Evolutionary conservation across 768 basidiomycete species (phyloP).

Genomic region (Tulasnella sp.): DNA sequence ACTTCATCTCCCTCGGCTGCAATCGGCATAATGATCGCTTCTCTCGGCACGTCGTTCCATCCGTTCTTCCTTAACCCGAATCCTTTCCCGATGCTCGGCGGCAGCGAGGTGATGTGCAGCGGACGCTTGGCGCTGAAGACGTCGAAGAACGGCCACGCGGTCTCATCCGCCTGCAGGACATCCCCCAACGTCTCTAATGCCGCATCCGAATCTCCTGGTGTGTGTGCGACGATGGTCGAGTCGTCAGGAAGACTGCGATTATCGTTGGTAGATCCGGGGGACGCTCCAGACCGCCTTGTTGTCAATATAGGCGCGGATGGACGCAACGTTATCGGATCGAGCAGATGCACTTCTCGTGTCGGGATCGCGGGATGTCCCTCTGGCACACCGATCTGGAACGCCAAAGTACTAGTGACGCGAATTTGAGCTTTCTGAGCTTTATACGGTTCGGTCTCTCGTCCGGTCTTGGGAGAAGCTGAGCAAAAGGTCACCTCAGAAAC

Average conservation of each 20-base stretch:
- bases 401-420: slow-evolving; percentile 34
- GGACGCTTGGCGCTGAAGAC: slow-evolving; percentile 23
- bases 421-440: neutral
- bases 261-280: slow-evolving; percentile 10
- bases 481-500: neutral
- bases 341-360: neutral
- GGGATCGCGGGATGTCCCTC: slow-evolving; percentile 36
- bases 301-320: neutral
- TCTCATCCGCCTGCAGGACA: neutral
- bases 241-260: slow-evolving; percentile 20
- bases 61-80: slow-evolving; percentile 30
- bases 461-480: neutral
- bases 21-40: slow-evolving; percentile 41
- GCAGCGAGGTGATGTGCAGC: slow-evolving; percentile 20
- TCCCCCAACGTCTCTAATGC: neutral
- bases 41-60: slow-evolving; percentile 39
- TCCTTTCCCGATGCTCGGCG: slow-evolving; percentile 17
- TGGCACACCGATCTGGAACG: slow-evolving; percentile 37
- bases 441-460: neutral
- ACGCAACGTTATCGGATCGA: slow-evolving; percentile 25
- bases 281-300: neutral
- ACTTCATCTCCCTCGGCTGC: slow-evolving; percentile 35
- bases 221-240: slow-evolving; percentile 28
- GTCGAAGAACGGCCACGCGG: slow-evolving; percentile 29
- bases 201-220: slow-evolving; percentile 36